Conservation (phyloP, 495 filamentous ascomycete species). For the Melanomma pulvis-pyrius region DNA sequence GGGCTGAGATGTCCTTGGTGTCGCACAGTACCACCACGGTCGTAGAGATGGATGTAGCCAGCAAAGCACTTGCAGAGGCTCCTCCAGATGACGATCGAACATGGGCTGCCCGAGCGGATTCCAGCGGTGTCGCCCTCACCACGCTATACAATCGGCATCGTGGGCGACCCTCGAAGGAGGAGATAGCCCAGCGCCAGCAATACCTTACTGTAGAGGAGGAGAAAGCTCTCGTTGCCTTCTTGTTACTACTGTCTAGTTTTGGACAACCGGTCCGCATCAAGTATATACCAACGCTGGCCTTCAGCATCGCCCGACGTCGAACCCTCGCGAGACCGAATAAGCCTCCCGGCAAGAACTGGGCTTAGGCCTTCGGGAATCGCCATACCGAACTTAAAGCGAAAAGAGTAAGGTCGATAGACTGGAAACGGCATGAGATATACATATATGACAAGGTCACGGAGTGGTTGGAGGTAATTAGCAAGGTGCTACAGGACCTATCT, state of each 20-base stretch:
- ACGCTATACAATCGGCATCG: slow-evolving; percentile 4
- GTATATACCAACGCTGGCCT: slow-evolving; percentile 28
- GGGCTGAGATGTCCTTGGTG: neutral
- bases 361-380: slow-evolving; percentile 31
- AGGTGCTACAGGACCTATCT: slow-evolving; percentile 16
- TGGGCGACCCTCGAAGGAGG: slow-evolving; percentile 12
- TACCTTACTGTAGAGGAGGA: slow-evolving; percentile 36
- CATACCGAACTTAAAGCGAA: slow-evolving; percentile 37
- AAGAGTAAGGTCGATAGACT: slow-evolving; percentile 28
- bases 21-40: neutral
- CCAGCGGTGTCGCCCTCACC: slow-evolving; percentile 1
- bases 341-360: slow-evolving; percentile 36
- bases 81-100: neutral
- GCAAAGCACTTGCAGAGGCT: slow-evolving; percentile 4
- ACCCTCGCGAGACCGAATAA: neutral
- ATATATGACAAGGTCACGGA: slow-evolving; percentile 23
- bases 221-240: slow-evolving; percentile 40
- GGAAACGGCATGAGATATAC: slow-evolving; percentile 39
- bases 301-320: slow-evolving; percentile 17
- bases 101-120: slow-evolving; percentile 5
- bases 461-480: slow-evolving; percentile 27
- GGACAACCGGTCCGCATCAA: slow-evolving; percentile 42
- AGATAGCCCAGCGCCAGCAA: slow-evolving; percentile 14
- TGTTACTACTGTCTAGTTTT: slow-evolving; percentile 41
- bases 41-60: neutral